These are phyloP conservation scores for Botrytis squamosa DNA, from an alignment of 2,329 filamentous ascomycete genomes.

Conservation along the genomic window DNA sequence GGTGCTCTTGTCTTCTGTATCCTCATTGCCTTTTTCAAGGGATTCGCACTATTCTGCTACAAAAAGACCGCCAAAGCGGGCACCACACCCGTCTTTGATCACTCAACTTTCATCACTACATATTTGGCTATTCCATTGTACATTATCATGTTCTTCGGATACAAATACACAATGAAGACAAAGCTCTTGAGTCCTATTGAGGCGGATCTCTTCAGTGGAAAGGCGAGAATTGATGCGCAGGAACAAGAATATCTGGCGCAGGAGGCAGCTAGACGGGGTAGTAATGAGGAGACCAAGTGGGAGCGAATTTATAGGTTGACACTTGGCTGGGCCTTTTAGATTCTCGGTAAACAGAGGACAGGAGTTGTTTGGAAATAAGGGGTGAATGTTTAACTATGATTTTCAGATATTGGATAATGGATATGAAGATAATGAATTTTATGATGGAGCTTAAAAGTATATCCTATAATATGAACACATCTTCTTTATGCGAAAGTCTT, in stretches of 20 bases:
- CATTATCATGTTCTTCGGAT: slow-evolving; percentile 57
- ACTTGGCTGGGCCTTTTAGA: slow-evolving; percentile 23
- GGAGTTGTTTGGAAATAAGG: not conserved
- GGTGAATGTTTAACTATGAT: not conserved
- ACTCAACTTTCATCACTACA: slow-evolving; percentile 64
- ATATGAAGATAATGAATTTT: not conserved
- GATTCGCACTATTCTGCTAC: slow-evolving; percentile 67
- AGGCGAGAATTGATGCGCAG: slow-evolving; percentile 59
- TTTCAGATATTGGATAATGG: not conserved
- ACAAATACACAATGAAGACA: slow-evolving; percentile 48
- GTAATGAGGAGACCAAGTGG: slow-evolving; percentile 22
- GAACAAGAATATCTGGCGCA: slow-evolving; percentile 45
- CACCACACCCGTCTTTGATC: slow-evolving; percentile 56
- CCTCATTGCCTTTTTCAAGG: slow-evolving; percentile 78
- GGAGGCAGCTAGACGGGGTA: slow-evolving; percentile 27
- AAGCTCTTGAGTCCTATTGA: slow-evolving; percentile 48
- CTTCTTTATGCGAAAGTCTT: not conserved
- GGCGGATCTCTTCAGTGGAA: slow-evolving; percentile 58
- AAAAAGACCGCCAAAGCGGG: slow-evolving; percentile 39
- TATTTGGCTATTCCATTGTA: slow-evolving; percentile 65
- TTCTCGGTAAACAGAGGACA: not conserved
- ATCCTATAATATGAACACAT: not conserved
- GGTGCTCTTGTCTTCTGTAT: slow-evolving; percentile 68
- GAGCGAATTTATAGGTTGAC: slow-evolving; percentile 25
- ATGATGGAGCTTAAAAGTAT: not conserved